phyloP scores from a whole-genome alignment of 148 eudicot genomes.

The Pharnaceum exiguum region DNA sequence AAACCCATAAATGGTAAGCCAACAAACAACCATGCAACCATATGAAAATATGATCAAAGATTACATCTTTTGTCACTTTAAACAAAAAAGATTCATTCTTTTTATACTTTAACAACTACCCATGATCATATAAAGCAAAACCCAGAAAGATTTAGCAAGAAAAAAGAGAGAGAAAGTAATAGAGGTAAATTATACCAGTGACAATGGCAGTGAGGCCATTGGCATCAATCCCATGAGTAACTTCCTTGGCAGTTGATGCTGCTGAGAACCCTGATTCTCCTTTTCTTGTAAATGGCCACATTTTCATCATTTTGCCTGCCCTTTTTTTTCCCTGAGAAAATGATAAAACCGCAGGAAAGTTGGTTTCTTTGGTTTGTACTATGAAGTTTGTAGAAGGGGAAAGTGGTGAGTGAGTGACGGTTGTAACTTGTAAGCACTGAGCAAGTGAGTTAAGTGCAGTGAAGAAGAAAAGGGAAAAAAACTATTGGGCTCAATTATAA shows the following conservation, averaged over 20 bases:
- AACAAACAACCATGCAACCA: too few relatives aligned
- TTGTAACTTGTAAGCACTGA: too few relatives aligned
- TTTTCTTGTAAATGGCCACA: constrained; percentile 66
- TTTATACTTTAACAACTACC: not conserved
- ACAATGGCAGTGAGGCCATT: constrained; percentile 77
- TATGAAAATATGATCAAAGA: too few relatives aligned
- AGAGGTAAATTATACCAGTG: constrained; percentile 42
- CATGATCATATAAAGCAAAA: not conserved
- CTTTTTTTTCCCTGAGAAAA: not conserved
- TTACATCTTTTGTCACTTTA: too few relatives aligned
- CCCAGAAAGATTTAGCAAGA: not conserved
- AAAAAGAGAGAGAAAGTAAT: not conserved
- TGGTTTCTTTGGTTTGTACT: not conserved
- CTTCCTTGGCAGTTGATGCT: constrained; percentile 68
- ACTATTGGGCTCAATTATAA: too few relatives aligned
- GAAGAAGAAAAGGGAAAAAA: too few relatives aligned
- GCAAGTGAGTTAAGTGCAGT: too few relatives aligned
- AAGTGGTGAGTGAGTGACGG: too few relatives aligned
- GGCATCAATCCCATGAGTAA: constrained; percentile 66
- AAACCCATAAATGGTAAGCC: too few relatives aligned
- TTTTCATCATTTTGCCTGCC: constrained; percentile 26
- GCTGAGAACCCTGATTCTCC: constrained; percentile 86
- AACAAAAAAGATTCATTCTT: too few relatives aligned
- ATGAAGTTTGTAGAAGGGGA: not conserved
- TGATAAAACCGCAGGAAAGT: too few relatives aligned